Percentiles rank a stretch among this genome's conserved stretches.
These are phyloP conservation scores for Pachysandra terminalis DNA, from an alignment of 164 flowering plant genomes.

Conservation along the genomic window DNA sequence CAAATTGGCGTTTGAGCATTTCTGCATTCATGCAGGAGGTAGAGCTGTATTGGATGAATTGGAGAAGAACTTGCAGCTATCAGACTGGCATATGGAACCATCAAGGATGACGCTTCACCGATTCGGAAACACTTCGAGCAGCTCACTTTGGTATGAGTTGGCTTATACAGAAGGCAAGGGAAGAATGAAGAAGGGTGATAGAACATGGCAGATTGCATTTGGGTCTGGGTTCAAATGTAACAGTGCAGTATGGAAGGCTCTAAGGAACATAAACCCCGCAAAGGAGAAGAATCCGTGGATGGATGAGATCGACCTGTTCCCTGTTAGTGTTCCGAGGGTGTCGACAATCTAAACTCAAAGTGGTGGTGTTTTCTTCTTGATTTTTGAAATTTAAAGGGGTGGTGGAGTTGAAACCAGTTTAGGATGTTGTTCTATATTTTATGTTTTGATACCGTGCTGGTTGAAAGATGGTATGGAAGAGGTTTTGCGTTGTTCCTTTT, in stretches of 20 bases:
- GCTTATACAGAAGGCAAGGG: constrained; percentile 76
- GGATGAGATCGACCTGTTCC: constrained; percentile 65
- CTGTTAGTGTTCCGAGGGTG: constrained; percentile 59
- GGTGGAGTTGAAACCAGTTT: not conserved
- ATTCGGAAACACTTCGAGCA: constrained; percentile 82
- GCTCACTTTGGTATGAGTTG: constrained; percentile 85
- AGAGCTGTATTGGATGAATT: constrained; percentile 84
- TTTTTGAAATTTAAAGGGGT: not conserved
- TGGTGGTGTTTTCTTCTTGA: constrained; percentile 3
- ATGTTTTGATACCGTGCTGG: not conserved
- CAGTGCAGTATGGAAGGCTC: constrained; percentile 82
- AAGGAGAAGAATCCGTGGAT: constrained; percentile 79
- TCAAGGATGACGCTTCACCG: constrained; percentile 75
- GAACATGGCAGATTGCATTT: constrained; percentile 81
- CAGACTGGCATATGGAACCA: constrained; percentile 88
- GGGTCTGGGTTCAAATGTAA: constrained; percentile 85
- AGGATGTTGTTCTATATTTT: not conserved
- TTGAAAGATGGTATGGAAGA: not conserved
- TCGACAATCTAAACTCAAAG: constrained; percentile 29
- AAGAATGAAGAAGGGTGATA: constrained; percentile 66
- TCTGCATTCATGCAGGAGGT: constrained; percentile 93
- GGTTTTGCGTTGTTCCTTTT: not conserved
- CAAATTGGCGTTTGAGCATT: constrained; percentile 83
- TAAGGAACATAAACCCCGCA: constrained; percentile 52
- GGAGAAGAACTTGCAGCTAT: constrained; percentile 70